A percentile compares a stretch with the other conserved stretches of the same genome.
These are phyloP conservation scores for Endotrypanum monterogeii DNA, from an alignment of 208 protist species.

Conservation along the genomic window DNA sequence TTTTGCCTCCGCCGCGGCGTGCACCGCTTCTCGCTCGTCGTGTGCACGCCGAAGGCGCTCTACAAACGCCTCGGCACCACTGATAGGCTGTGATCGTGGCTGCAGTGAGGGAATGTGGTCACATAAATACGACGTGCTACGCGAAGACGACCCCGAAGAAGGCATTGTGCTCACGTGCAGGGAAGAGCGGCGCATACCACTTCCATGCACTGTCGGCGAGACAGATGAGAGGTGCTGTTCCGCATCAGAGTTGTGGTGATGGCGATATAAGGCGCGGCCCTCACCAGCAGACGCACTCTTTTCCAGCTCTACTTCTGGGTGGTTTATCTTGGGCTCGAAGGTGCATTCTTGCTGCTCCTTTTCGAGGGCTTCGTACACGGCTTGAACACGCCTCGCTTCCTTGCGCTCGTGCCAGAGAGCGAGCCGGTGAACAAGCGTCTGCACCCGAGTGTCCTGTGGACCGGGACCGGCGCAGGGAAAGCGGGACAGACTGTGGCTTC, in stretches of 20 bases:
- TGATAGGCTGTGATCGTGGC: constrained; percentile 20
- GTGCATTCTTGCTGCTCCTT: constrained; percentile 55
- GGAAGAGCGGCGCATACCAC: background rate
- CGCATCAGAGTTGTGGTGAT: background rate
- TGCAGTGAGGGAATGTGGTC: constrained; percentile 21
- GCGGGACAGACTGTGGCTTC: background rate
- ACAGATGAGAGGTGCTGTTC: background rate
- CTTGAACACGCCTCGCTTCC: constrained; percentile 59
- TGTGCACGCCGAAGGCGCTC: constrained; percentile 43
- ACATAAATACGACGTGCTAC: background rate
- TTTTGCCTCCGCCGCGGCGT: constrained; percentile 43
- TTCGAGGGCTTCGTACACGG: constrained; percentile 59
- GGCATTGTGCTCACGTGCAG: constrained; percentile 1
- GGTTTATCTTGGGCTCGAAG: constrained; percentile 45
- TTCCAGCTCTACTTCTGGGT: constrained; percentile 9
- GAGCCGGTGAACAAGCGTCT: constrained; percentile 46
- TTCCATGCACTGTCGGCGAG: background rate
- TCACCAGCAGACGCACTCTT: background rate
- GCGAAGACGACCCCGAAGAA: constrained; percentile 2
- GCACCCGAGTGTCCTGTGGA: background rate
- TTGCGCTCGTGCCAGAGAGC: constrained; percentile 61
- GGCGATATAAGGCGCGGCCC: background rate
- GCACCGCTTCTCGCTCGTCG: constrained; percentile 25
- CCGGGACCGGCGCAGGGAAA: background rate
- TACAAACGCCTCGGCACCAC: constrained; percentile 49